Evolutionary conservation across 169 alveolate genomes (phyloP), one percentile per base, ranked within the genome.

Genomic region (Plasmodium gonderi): DNA sequence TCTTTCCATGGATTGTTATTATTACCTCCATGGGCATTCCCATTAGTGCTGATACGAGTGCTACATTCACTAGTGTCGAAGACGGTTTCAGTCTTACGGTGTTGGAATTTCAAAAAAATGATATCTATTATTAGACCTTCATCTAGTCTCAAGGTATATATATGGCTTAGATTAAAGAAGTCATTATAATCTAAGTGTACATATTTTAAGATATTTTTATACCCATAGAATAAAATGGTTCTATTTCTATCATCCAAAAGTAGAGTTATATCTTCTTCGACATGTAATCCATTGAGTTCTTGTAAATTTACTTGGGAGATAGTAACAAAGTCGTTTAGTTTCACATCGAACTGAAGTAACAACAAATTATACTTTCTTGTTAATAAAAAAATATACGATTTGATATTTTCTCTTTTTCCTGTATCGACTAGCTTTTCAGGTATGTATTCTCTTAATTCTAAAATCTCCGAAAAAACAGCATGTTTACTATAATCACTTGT

Each of bases 141-240:
- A 51, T 85, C 92, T 65, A 85, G 23, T n/a, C 92, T 74, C 72
- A 85, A 33, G 0, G 92, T 85, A 33, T 75, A 85, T 23, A 85
- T 31, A 40, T 74, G 38, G 33, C 51, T 74, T 23, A 85, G 67
- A 75, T 85, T 72, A 20, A 85, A 72, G 17, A 40, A 85, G 4
- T 85, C 85, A 17, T 85, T 82, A 75, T 85, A 85, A 40, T 85
- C 92, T 85, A 85, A 36, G 65, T 75, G 78, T 31, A 85, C 67
- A 85, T 85, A 85, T 23, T 85, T 85, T 17, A 85, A 17, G 36
- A 85, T 85, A 51, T 64, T 74, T 74, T 85, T 85, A 77, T 74
- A 85, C 2, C 92, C 92, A 40, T 85, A 85, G 33, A 85, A 85
- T 74, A 85, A 77, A 40, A 85, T 26, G 11, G 92, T 85, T 14